Base-by-base conservation (phyloP, 2,329 filamentous ascomycete genomes). In the Aspergillus sp. region DNA sequence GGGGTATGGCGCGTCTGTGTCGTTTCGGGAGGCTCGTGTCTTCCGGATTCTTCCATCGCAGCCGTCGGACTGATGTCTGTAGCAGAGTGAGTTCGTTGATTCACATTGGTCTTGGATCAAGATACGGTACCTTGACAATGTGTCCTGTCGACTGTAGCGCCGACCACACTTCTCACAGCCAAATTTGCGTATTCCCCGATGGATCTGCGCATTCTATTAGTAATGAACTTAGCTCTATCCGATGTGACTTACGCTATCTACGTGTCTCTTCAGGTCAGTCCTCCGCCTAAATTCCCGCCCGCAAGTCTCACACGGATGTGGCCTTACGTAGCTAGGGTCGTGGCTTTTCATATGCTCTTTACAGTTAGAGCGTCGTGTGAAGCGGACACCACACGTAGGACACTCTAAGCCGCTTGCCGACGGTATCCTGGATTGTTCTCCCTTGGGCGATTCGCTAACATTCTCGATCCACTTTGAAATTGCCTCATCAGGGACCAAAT, bases 331-430 rank as follows among this genome's bases (percentile, higher is more conserved):
- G 61, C 85, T 84, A 13, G 91, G 87, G 70, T 95, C 87, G 71
- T 97, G 92, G 1, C 88, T 93, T 70, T 93, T 89, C 83, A 93
- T 84, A 74, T 96, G 92, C 30, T 91, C 90, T 70, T 91, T 92
- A 78, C 89, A 91, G 77, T 96, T 96, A 79, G 94, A 96, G 69
- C 87, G 89, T 63, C 92, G 83, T 65, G 91, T 91, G 73, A 96
- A 96, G 15, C 89, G 84, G 74, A 89, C 91, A 6, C 89, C 88
- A 71, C 92, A 97, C 2, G 87, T 82, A 60, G 87, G 83, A 72
- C 92, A 96, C 64, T 86, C 89, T 67, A 87, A 91, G 57, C 89
- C 89, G 86, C 89, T 67, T 84, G 81, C 67, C 62, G 70, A 57
- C 39, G 70, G 51, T 49, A 73, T 59, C 62, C 68, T 67, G 55